These are phyloP conservation scores for Alternaria longipes DNA, from an alignment of 2,329 filamentous ascomycete genomes.

Conservation along the genomic window DNA sequence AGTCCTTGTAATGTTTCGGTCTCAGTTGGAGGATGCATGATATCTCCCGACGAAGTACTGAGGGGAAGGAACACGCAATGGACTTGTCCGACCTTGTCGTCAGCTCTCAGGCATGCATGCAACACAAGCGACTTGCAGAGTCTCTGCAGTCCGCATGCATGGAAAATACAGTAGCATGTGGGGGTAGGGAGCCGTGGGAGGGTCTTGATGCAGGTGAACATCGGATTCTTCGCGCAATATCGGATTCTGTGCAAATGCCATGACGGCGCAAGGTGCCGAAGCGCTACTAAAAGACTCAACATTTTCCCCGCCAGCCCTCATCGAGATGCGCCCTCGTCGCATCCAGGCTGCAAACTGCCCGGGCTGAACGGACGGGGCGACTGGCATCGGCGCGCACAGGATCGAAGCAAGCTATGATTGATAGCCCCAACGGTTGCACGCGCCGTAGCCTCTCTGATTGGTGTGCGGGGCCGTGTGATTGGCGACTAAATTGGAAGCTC, in stretches of 20 bases:
- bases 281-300: conserved; percentile 4
- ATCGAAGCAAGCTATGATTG: background rate
- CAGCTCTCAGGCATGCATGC: background rate
- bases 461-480: conserved; percentile 6
- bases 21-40: background rate
- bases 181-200: conserved; percentile 8
- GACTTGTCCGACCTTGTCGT: background rate
- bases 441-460: background rate
- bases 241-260: conserved; percentile 21
- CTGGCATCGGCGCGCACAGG: background rate
- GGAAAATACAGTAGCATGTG: background rate
- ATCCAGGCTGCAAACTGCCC: conserved; percentile 1
- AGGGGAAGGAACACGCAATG: background rate
- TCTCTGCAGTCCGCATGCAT: background rate
- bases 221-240: conserved; percentile 20
- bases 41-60: background rate
- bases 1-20: background rate
- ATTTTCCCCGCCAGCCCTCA: conserved; percentile 4
- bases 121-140: background rate
- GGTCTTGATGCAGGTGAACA: conserved; percentile 7
- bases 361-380: background rate
- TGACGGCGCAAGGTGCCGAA: conserved; percentile 10
- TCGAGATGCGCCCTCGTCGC: background rate
- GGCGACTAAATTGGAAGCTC: conserved; percentile 12
- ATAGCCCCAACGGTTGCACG: conserved; percentile 7